Conservation (phyloP, 495 filamentous ascomycete genomes). For the Cudoniella acicularis region DNA sequence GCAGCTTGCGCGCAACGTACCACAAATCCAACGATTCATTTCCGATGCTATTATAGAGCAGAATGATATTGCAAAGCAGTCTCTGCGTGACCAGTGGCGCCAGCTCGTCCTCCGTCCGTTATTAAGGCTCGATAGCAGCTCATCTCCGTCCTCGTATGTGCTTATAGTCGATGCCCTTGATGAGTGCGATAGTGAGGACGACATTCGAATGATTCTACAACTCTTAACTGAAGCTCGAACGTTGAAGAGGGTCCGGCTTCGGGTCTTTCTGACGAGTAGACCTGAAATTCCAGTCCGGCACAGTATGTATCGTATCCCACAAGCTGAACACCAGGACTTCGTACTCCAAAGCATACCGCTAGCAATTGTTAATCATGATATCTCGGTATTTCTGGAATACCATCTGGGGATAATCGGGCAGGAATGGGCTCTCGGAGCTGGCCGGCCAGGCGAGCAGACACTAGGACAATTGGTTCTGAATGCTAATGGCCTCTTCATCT, state of each 20-base stretch:
- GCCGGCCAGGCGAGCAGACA: neutral
- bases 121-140: slow-evolving; percentile 28
- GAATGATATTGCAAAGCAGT: slow-evolving; percentile 14
- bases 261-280: too few species aligned
- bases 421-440: neutral
- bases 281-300: too few species aligned
- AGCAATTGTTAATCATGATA: too few species aligned
- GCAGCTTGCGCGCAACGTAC: neutral
- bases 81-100: slow-evolving; percentile 17
- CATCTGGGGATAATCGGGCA: neutral
- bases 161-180: slow-evolving; percentile 8
- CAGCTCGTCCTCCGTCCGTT: slow-evolving; percentile 21
- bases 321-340: too few species aligned
- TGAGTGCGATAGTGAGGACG: too few species aligned
- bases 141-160: neutral
- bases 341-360: too few species aligned
- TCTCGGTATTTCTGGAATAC: too few species aligned
- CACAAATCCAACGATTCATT: slow-evolving; percentile 3
- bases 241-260: too few species aligned
- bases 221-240: too few species aligned
- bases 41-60: slow-evolving; percentile 16
- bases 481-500: slow-evolving; percentile 10
- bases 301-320: too few species aligned
- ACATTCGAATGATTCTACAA: too few species aligned
- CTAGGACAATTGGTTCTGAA: slow-evolving; percentile 5